These are phyloP conservation scores for Solanum hybrid DNA, from an alignment of 305 asterid species.

Conservation along the genomic window DNA sequence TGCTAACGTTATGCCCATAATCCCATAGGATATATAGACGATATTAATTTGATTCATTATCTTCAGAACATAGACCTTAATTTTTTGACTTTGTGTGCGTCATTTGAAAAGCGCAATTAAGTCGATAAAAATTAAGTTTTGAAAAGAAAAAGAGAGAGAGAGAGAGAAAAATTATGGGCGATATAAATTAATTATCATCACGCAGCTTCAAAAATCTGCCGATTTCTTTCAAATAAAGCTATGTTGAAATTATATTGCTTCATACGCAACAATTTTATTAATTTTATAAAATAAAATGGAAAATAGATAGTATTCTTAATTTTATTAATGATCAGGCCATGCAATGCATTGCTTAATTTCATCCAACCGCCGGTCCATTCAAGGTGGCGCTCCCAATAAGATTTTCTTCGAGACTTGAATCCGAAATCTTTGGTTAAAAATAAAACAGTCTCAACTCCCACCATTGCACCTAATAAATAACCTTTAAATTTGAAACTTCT, in stretches of 20 bases:
- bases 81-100: not conserved
- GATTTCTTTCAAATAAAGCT: not conserved
- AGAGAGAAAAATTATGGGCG: not conserved
- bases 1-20: conserved; percentile 8
- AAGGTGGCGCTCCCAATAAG: not conserved
- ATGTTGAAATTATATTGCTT: not conserved
- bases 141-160: not conserved
- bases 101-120: not conserved
- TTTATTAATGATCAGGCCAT: not conserved
- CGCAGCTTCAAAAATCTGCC: not conserved
- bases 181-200: not conserved
- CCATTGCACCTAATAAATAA: not conserved
- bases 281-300: not conserved
- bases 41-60: not conserved
- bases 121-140: not conserved
- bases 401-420: not conserved
- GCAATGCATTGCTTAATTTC: not conserved
- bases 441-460: too few relatives aligned
- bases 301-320: not conserved
- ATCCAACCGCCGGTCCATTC: not conserved
- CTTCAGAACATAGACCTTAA: not conserved
- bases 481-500: not conserved
- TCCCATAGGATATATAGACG: not conserved
- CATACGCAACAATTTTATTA: not conserved
- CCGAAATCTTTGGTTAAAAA: too few relatives aligned